These are phyloP conservation scores for Claviceps lovelessii DNA, from an alignment of 2,329 filamentous ascomycete species.

Conservation along the genomic window DNA sequence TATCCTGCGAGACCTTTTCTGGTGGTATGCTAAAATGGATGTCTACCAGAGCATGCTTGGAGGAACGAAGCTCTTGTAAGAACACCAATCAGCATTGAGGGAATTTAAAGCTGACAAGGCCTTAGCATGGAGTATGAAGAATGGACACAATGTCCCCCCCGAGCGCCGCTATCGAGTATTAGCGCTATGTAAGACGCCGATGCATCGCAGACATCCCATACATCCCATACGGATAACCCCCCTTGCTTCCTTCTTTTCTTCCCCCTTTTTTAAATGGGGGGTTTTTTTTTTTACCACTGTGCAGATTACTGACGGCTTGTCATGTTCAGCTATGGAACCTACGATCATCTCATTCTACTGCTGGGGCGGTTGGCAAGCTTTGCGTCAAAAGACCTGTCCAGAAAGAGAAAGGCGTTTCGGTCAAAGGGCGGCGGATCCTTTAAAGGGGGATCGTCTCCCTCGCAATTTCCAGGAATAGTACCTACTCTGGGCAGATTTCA, in stretches of 20 bases:
- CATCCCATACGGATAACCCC: no score
- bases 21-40: slow-evolving; percentile 95
- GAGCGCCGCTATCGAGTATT: slow-evolving; percentile 61
- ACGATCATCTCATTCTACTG: slow-evolving; percentile 74
- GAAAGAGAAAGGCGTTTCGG: slow-evolving; percentile 54
- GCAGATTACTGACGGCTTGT: neutral
- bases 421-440: slow-evolving; percentile 14
- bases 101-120: slow-evolving; percentile 9
- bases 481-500: slow-evolving; percentile 35
- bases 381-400: slow-evolving; percentile 56
- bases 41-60: slow-evolving; percentile 81
- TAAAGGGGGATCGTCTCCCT: slow-evolving; percentile 19
- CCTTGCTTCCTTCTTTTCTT: neutral
- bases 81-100: neutral
- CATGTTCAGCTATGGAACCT: slow-evolving; percentile 60
- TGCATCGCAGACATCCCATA: no score
- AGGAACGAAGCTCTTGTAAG: slow-evolving; percentile 67
- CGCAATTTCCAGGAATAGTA: slow-evolving; percentile 42
- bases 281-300: slow-evolving; percentile 8
- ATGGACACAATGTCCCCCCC: slow-evolving; percentile 79
- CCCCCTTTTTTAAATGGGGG: no score
- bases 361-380: slow-evolving; percentile 71
- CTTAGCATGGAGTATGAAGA: slow-evolving; percentile 60
- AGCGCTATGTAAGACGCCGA: slow-evolving; percentile 49
- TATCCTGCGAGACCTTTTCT: slow-evolving; percentile 72